Evolutionary conservation across 495 filamentous ascomycete genomes (phyloP), one percentile per base, ranked within the genome.

Genomic region (Chaetomium cochliodes): DNA sequence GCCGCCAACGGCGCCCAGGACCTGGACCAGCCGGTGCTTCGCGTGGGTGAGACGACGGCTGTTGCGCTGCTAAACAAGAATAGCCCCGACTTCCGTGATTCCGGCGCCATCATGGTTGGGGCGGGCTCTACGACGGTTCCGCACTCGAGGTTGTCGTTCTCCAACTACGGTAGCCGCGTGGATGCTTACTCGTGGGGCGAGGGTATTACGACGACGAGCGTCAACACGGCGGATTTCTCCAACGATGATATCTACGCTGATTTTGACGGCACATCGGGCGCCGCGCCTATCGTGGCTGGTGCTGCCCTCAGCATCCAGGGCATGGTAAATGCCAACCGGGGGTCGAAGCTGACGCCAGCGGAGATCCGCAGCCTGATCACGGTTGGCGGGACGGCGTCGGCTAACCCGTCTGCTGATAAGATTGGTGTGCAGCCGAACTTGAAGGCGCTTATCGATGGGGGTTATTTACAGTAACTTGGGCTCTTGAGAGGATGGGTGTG

Each of bases 121-220:
- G 61, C 39, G 1, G 61, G 49, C 16, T 41, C 50, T 2, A 44
- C 61, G 16, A 7, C 25, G 2, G 3, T 62, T 3, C 66, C 62
- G 5, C 56, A 44, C 12, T 25, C 37, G 12, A 52, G 55, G 30
- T n/a, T 54, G 41, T n/a, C 9, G 8, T 58, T 33, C 23, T 65
- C 62, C 7, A 65, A 68, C 23, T 58, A 58, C n/a, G 66, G 62
- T 4, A 47, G 15, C 20, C 8, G 65, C 15, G 54, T 64, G 11
- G 61, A 67, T 47, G 60, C 51, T 11, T 51, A 67, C 44, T 13
- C 56, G n/a, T 67, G 65, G 65, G 65, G 61, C 13, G 61, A 67
- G 57, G 56, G 51, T 13, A 57, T 67, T 12, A 18, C 26, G n/a
- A 67, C 65, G 13, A 6, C 61, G 18, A 42, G n/a, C 22, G 42